phyloP scores from a whole-genome alignment of 305 asterid genomes.

The Fraxinus albicans region DNA sequence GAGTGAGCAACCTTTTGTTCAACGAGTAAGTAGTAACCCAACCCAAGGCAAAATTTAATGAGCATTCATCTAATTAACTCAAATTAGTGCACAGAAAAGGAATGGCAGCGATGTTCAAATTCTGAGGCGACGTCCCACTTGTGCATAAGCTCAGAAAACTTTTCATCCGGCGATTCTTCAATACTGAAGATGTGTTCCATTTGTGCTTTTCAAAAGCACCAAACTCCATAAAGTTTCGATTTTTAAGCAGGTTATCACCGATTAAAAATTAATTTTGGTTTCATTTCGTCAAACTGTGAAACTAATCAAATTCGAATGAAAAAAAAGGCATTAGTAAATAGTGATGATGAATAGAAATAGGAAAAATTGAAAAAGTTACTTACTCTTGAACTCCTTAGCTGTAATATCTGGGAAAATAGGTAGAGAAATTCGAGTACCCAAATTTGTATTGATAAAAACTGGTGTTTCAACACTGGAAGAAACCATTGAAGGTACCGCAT shows the following conservation, averaged over 20 bases:
- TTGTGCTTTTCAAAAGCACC: slow-evolving; percentile 1
- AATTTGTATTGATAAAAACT: slow-evolving; percentile 46
- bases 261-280: background rate
- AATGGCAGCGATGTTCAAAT: background rate
- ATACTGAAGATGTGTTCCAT: background rate
- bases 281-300: background rate
- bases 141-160: background rate
- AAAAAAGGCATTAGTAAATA: background rate
- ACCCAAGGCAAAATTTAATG: background rate
- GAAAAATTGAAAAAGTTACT: slow-evolving; percentile 6
- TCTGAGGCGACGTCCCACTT: background rate
- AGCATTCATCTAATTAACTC: background rate
- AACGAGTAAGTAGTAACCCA: background rate
- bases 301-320: background rate
- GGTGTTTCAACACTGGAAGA: slow-evolving; percentile 23
- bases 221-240: slow-evolving; percentile 16
- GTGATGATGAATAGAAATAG: background rate
- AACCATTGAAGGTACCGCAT: slow-evolving; percentile 31
- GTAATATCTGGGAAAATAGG: slow-evolving; percentile 41
- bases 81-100: background rate
- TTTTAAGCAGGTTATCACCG: slow-evolving; percentile 3
- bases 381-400: slow-evolving; percentile 48
- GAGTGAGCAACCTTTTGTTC: background rate
- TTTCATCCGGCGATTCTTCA: background rate
- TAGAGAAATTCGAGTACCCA: slow-evolving; percentile 52